Base-by-base conservation (phyloP, 805 yeast species). In the Starmerella vaccinii region DNA sequence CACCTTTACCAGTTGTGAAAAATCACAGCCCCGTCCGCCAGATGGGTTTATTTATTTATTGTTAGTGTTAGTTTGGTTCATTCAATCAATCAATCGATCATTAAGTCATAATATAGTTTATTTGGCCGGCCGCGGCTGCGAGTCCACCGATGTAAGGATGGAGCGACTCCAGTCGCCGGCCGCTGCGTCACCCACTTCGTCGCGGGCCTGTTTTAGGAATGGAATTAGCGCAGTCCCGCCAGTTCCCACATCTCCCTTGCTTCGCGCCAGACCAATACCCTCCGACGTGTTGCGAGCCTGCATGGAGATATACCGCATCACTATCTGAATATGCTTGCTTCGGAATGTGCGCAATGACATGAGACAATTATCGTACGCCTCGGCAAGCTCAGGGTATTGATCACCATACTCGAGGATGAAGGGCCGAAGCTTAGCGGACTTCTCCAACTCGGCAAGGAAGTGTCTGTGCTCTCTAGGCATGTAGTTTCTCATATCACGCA, bases 181-280 rank as follows among this genome's bases (percentile, higher is more conserved):
- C 21, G 96, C 95, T 12, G 88, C 78, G 59, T 84, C 92, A 39
- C 95, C 95, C 2, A 96, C 89, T 65, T 89, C 97, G 68, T 89
- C 97, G 65, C 97, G 77, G 59, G 96, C 90, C 67, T 90, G 97
- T 66, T 88, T 89, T 64, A 89, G 74, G 69, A 89, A 90, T 24
- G 96, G 95, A 52, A 89, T 75, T 60, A 89, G 72, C 0, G 94
- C 81, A 0, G 97, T 89, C 41, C 97, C 97, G 19, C 97, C 97
- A 1, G 97, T 89, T 15, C 97, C 97, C 1, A 56, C 58, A 76
- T 73, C 18, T 26, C 57, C 54, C 13, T 46, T 42, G 82, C 92
- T 58, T 42, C 57, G 59, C 16, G 69, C 76, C 50, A 80, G 64
- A 8, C 88, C 80, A 46, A 75, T 76, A 2, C 84, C 84, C 59